Conservation (phyloP, 2,329 filamentous ascomycete genomes). For the Apiospora arundinis region DNA sequence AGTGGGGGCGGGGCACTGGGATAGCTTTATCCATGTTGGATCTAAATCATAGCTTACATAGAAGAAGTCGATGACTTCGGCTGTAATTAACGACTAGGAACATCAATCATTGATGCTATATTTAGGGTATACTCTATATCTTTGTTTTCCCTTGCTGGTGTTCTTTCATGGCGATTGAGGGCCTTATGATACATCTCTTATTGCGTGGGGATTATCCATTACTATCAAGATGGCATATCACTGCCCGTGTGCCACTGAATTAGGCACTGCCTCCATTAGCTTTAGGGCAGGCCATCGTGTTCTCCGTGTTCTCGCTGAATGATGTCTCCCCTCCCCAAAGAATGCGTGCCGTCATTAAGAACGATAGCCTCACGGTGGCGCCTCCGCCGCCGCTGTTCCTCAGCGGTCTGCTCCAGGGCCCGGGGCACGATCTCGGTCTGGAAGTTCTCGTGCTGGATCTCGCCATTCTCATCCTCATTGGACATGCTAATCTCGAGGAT, state of each 20-base stretch:
- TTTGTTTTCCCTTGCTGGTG: not conserved
- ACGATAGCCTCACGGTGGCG: constrained; percentile 89
- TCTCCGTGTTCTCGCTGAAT: constrained; percentile 66
- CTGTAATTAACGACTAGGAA: not conserved
- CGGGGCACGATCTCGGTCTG: constrained; percentile 43
- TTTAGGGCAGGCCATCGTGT: not conserved
- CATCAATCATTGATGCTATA: too few relatives aligned
- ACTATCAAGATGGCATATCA: not conserved
- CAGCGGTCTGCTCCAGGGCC: constrained; percentile 60
- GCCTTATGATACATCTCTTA: not conserved
- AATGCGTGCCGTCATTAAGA: constrained; percentile 81
- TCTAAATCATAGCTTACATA: too few relatives aligned
- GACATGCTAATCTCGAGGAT: constrained; percentile 44
- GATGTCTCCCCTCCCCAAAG: constrained; percentile 77
- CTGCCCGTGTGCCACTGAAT: too few relatives aligned
- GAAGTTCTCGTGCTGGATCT: constrained; percentile 37
- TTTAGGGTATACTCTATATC: too few relatives aligned
- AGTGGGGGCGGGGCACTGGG: constrained; percentile 13
- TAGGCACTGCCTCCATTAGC: too few relatives aligned
- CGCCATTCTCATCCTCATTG: constrained; percentile 38
- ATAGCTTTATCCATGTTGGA: constrained; percentile 14
- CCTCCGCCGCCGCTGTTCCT: constrained; percentile 76
- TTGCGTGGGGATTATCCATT: not conserved
- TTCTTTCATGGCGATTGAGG: not conserved
- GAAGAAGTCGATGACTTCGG: too few relatives aligned